Evolutionary conservation across 2,329 filamentous ascomycete genomes (phyloP), one percentile per base, ranked within the genome.

Genomic region (Dryadomyces quercus-mongolicae): DNA sequence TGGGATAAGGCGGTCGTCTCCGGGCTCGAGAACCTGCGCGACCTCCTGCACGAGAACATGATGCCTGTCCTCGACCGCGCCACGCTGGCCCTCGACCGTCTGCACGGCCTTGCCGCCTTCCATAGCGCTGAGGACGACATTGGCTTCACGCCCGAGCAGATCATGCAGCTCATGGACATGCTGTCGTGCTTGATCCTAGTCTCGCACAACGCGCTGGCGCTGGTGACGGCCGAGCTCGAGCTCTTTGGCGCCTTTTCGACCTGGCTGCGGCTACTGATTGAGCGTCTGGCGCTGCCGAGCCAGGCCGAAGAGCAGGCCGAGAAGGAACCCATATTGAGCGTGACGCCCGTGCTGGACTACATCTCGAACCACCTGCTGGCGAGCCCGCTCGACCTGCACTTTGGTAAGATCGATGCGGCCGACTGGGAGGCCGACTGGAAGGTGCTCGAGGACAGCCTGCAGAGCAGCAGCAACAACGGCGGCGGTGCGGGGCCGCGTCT

Each of bases 1-100:
- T 98, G 93, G 93, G 91, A 97, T 59, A 94, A 92, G 63, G 85
- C 87, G 6, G 86, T 94, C 2, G 77, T 80, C 1, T 81, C 82
- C 4, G 88, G 90, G 1, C 84, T 96, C 20, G 83, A 88, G 56
- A 85, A 82, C 53, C 76, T 97, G 10, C 81, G 89, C 51, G 79
- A 81, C 52, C 75, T 97, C 13, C 75, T 90, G 0, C 91, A 95
- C 63, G 85, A 95, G 64, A 91, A 94, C 65, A 82, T 96, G 52
- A 75, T 97, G 2, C 93, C 93, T 0, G 89, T 88, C 0, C 74
- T 97, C 2, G 90, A 97, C 61, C 82, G 92, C 52, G 86, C 86
- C 60, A 79, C 80, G 49, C 82, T 96, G 22, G 84, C 95, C 36
- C 77, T 95, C 31, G 89, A 86, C 60, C 84, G 89, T 13, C 77